A percentile compares a stretch with the other conserved stretches of the same genome.
Conservation (phyloP, 2,329 filamentous ascomycete genomes). For the Diaporthe velutina region DNA sequence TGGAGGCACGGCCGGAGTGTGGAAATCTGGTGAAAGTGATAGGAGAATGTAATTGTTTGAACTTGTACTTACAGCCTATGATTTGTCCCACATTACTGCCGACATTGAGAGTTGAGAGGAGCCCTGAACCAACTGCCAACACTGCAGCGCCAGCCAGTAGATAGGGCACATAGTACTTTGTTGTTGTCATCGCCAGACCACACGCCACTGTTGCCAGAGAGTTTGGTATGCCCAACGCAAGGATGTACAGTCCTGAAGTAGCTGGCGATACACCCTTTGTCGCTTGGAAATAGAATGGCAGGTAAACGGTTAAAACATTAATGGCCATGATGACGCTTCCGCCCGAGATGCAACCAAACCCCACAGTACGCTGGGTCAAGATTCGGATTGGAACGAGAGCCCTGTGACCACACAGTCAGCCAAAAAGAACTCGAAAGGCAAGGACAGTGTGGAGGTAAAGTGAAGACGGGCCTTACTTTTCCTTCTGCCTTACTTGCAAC, state of each 20-base stretch:
- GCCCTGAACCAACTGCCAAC: conserved; percentile 23
- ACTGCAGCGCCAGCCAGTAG: conserved; percentile 24
- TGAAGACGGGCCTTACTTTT: neutral
- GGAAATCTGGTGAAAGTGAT: neutral
- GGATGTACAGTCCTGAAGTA: conserved; percentile 32
- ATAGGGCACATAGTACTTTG: conserved; percentile 24
- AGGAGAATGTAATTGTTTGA: no score
- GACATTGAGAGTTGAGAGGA: conserved; percentile 7
- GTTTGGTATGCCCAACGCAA: conserved; percentile 17
- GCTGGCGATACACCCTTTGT: conserved; percentile 26
- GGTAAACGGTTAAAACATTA: conserved; percentile 4
- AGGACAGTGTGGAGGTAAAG: no score
- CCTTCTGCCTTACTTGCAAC: conserved; percentile 29
- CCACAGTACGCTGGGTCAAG: conserved; percentile 29
- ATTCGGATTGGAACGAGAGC: conserved; percentile 31
- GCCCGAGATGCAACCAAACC: conserved; percentile 28
- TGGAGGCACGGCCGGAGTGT: no score
- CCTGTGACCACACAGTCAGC: neutral
- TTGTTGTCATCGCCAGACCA: conserved; percentile 9
- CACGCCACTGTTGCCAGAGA: conserved; percentile 22
- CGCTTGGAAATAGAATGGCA: conserved; percentile 34
- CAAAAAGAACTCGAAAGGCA: neutral
- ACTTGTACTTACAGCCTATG: conserved; percentile 5
- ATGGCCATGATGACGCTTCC: conserved; percentile 22
- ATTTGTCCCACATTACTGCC: conserved; percentile 3